These are phyloP conservation scores for Solanum dulcamara DNA, from an alignment of 257 asterid genomes.

Conservation along the genomic window DNA sequence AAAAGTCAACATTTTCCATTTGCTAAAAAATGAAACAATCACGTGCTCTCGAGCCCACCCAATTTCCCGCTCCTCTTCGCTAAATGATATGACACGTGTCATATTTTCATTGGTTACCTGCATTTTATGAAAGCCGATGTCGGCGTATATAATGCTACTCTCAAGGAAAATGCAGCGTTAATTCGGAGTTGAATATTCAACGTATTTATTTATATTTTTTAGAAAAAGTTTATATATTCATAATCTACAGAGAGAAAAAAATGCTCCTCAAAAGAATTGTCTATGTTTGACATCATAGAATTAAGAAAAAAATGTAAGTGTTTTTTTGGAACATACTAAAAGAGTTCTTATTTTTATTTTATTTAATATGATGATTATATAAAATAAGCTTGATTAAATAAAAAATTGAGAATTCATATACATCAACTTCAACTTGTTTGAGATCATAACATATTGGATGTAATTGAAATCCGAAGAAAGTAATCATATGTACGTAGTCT, in stretches of 20 bases:
- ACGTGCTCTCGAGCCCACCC: slow-evolving; percentile 3
- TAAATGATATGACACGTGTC: neutral
- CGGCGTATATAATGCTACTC: neutral
- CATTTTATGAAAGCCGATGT: neutral
- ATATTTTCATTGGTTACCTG: neutral
- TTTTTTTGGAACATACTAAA: neutral
- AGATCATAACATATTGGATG: too few relatives aligned
- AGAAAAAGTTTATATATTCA: neutral
- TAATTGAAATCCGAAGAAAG: too few relatives aligned
- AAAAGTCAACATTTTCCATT: neutral
- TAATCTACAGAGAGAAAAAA: neutral
- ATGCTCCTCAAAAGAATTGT: neutral
- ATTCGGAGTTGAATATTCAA: neutral
- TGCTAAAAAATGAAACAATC: slow-evolving; percentile 1
- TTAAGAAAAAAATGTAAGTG: neutral
- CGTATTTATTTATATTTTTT: neutral
- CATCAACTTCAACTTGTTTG: neutral
- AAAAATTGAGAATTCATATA: too few relatives aligned
- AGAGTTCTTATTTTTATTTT: neutral
- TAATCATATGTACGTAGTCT: too few relatives aligned
- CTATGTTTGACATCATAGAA: neutral
- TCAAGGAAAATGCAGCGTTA: neutral
- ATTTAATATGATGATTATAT: neutral
- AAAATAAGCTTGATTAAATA: too few relatives aligned
- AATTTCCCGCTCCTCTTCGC: neutral